Conservation (phyloP, 305 asterid species). For the Fraxinus paxiana region DNA sequence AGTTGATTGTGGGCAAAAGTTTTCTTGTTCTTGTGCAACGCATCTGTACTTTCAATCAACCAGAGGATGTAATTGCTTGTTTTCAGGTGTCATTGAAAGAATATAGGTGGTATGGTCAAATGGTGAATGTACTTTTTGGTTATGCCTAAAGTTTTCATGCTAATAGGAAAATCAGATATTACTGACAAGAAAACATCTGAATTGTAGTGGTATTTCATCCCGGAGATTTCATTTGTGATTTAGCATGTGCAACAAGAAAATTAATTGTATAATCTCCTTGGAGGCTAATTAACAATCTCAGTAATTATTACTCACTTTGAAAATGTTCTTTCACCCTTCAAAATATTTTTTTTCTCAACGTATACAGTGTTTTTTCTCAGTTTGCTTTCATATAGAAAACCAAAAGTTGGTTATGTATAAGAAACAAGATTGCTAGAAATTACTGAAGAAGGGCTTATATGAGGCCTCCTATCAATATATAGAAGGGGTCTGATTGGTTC, state of each 20-base stretch:
- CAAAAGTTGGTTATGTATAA: background rate
- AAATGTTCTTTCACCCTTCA: background rate
- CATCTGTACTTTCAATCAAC: background rate
- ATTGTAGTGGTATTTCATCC: background rate
- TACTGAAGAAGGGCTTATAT: background rate
- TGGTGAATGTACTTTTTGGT: background rate
- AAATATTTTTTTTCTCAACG: background rate
- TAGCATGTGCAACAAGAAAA: background rate
- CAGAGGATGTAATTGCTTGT: background rate
- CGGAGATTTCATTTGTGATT: background rate
- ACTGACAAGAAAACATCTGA: background rate
- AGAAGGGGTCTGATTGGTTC: background rate
- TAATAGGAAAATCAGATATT: background rate
- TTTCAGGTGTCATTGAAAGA: background rate
- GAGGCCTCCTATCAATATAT: background rate
- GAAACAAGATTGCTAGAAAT: background rate
- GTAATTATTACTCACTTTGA: background rate
- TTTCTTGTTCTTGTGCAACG: background rate
- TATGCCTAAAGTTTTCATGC: background rate
- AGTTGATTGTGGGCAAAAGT: background rate
- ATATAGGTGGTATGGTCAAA: background rate
- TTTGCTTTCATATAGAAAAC: background rate
- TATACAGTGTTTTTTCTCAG: background rate
- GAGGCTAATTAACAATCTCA: background rate
- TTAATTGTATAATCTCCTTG: background rate